phyloP scores from a whole-genome alignment of 306 rosid species.

The Citrullus amarus region DNA sequence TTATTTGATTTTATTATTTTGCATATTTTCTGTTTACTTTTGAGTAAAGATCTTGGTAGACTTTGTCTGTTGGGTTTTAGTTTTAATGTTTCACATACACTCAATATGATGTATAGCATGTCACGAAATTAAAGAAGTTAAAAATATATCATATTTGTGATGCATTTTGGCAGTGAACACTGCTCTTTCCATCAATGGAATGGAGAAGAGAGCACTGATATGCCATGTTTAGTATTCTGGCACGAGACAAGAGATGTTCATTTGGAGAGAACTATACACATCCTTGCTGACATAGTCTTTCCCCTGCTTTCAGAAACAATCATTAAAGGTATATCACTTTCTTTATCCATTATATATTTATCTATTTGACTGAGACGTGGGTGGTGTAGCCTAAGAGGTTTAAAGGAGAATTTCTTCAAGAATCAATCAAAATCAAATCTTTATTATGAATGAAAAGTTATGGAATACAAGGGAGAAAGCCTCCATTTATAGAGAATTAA shows the following conservation, averaged over 20 bases:
- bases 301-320: conserved; percentile 57
- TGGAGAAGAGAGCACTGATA: conserved; percentile 13
- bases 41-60: not conserved
- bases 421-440: no score
- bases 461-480: no score
- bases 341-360: not conserved
- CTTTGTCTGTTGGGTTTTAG: not conserved
- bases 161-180: conserved; percentile 51
- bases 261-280: conserved; percentile 27
- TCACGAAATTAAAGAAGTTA: not conserved
- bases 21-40: not conserved
- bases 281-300: conserved; percentile 45
- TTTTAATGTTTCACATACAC: not conserved
- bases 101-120: not conserved
- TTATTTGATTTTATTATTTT: not conserved
- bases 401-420: no score
- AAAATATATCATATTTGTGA: conserved; percentile 7
- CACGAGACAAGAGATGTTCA: conserved; percentile 18
- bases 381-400: no score
- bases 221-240: conserved; percentile 61
- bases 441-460: no score
- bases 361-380: not conserved
- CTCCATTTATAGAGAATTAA: no score
- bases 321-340: conserved; percentile 56
- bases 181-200: conserved; percentile 32